Percentiles rank a stretch among this genome's conserved stretches.
Evolutionary conservation across 2,329 filamentous ascomycete genomes (phyloP).

Genomic region (Alternaria sp.): DNA sequence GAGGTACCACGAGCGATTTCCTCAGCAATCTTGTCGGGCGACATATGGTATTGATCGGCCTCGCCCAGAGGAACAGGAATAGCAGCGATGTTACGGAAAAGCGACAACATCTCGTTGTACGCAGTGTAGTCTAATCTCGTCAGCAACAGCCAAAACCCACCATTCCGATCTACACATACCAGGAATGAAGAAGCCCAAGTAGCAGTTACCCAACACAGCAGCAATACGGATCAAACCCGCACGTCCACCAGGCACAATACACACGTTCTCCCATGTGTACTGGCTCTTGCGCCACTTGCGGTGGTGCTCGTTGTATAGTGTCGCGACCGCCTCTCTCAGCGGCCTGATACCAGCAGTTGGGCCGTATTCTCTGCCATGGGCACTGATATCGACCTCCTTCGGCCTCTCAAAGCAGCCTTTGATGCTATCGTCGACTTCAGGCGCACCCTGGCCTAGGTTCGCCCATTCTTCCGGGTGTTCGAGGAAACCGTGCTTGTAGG

Average conservation of each 20-base stretch:
- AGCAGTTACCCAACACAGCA: constrained; percentile 89
- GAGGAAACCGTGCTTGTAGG: constrained; percentile 84
- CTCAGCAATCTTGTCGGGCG: constrained; percentile 89
- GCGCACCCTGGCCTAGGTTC: constrained; percentile 91
- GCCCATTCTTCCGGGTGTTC: constrained; percentile 86
- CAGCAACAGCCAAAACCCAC: background rate
- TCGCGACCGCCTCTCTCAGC: constrained; percentile 84
- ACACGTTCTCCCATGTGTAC: constrained; percentile 89
- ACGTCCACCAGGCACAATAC: constrained; percentile 88
- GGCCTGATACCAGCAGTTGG: constrained; percentile 94
- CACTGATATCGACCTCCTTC: constrained; percentile 75
- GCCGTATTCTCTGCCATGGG: constrained; percentile 83
- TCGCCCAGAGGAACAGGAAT: constrained; percentile 71
- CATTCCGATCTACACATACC: constrained; percentile 41
- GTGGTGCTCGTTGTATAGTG: constrained; percentile 92
- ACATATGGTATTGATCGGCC: constrained; percentile 89
- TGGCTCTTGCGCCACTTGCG: constrained; percentile 84
- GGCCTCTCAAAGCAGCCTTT: constrained; percentile 86
- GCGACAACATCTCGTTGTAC: constrained; percentile 95
- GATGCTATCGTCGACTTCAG: constrained; percentile 93
- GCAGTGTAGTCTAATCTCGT: constrained; percentile 75
- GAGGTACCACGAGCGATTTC: constrained; percentile 79
- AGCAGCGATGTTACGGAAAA: constrained; percentile 79
- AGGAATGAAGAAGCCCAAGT: constrained; percentile 88
- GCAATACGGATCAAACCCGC: constrained; percentile 94